Base-by-base conservation (phyloP, 495 filamentous ascomycete genomes). In the Letharia lupina region DNA sequence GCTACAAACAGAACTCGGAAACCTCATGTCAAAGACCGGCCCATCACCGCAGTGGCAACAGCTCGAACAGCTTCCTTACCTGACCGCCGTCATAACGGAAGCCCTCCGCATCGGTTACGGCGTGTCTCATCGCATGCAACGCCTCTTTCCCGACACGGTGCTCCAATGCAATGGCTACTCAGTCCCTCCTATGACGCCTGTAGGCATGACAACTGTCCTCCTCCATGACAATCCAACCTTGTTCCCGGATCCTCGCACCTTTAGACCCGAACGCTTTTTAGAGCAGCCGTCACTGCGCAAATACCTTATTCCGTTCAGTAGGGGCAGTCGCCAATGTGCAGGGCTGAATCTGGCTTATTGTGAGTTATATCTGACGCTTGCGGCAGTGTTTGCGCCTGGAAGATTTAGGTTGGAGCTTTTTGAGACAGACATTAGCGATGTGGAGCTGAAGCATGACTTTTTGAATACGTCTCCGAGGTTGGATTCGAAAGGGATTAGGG, bases 21-120 rank as follows among this genome's bases (percentile, higher is more conserved):
- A 68, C 13, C 61, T 71, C n/a, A 52, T 66, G 37, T 44, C 35
- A 37, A 45, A 48, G 23, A 39, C 35, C 1, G 41, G 18, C 33
- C 42, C 64, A 8, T 39, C 23, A 7, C 69, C 75, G 8, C 70
- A 67, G 41, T 76, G 73, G 77, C 65, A 65, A 10, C 64, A 74
- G 31, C 75, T 80, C 0, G 79, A 80, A 62, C 68, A 79, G 63
- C 77, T 81, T 1, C 79, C 82, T 2, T 84, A 82, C 66, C 65
- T 71, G 44, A 79, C 71, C 8, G 70, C 74, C 0, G 70, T 75
- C 9, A 60, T 78, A 13, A 74, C 69, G 65, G 78, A 79, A 66
- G 76, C 71, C 20, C 57, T 79, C 33, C 73, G 77, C 47, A 54
- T 50, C 31, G 48, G 42, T 13, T 76, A 74, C 41, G 78, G 78